A percentile compares a stretch with the other conserved stretches of the same genome.
phyloP scores from a whole-genome alignment of 805 yeast species.

The Citeromyces nyonsensis region DNA sequence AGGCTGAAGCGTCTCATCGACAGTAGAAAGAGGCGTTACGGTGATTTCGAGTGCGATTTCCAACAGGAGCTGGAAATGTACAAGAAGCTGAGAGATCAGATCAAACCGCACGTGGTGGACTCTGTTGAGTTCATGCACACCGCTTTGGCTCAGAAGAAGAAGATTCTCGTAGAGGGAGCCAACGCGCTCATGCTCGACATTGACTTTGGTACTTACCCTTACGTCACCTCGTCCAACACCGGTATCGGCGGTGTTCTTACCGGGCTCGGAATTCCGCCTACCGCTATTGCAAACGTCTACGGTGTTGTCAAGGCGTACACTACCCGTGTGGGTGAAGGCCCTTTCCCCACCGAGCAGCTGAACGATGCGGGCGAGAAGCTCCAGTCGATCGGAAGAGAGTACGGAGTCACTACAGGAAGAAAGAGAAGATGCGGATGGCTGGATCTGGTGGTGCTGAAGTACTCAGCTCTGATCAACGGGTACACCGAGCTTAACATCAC shows the following conservation, averaged over 20 bases:
- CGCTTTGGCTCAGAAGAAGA: slow-evolving; percentile 66
- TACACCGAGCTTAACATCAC: slow-evolving; percentile 91
- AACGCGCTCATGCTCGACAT: slow-evolving; percentile 95
- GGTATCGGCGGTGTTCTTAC: slow-evolving; percentile 97
- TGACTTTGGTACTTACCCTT: slow-evolving; percentile 97
- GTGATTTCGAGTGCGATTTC: slow-evolving; percentile 77
- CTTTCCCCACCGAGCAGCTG: slow-evolving; percentile 96
- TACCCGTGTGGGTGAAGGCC: slow-evolving; percentile 98
- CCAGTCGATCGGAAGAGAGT: slow-evolving; percentile 89
- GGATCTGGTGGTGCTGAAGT: slow-evolving; percentile 86
- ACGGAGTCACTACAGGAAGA: slow-evolving; percentile 96
- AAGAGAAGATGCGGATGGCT: slow-evolving; percentile 99
- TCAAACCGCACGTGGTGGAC: slow-evolving; percentile 89
- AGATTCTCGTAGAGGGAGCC: slow-evolving; percentile 92
- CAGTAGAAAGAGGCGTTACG: slow-evolving; percentile 81
- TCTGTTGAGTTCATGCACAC: slow-evolving; percentile 72
- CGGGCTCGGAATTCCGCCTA: slow-evolving; percentile 94
- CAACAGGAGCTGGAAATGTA: slow-evolving; percentile 70
- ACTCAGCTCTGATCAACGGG: slow-evolving; percentile 85
- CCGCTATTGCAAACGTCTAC: slow-evolving; percentile 58
- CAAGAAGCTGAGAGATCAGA: slow-evolving; percentile 53
- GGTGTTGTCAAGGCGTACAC: slow-evolving; percentile 99
- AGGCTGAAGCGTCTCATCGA: slow-evolving; percentile 64
- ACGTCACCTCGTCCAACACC: slow-evolving; percentile 88
- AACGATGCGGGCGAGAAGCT: slow-evolving; percentile 75